Evolutionary conservation across 306 rosid species (phyloP).

Genomic region (Elaeagnus macrophylla): DNA sequence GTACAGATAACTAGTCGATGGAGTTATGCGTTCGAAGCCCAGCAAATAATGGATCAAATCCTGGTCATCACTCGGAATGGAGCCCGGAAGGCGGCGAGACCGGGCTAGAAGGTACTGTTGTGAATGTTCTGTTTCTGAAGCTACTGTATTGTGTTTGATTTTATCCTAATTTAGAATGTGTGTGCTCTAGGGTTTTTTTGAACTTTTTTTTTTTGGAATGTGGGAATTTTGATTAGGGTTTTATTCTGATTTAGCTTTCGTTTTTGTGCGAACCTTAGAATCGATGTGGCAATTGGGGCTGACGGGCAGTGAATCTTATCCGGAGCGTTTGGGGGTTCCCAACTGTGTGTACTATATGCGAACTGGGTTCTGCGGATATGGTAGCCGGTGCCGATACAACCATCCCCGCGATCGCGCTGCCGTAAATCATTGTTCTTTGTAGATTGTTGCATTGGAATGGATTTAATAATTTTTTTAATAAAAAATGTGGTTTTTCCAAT

Average conservation of each 20-base stretch:
- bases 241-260: conserved; percentile 15
- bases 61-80: conserved; percentile 56
- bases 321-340: conserved; percentile 67
- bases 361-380: conserved; percentile 80
- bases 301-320: conserved; percentile 50
- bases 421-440: conserved; percentile 34
- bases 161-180: background rate
- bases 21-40: conserved; percentile 60
- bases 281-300: conserved; percentile 75
- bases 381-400: conserved; percentile 71
- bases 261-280: conserved; percentile 32
- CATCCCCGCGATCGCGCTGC: conserved; percentile 88
- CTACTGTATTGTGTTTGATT: background rate
- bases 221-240: conserved; percentile 25
- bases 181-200: conserved; percentile 37
- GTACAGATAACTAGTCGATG: conserved; percentile 32
- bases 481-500: too few relatives aligned
- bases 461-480: conserved; percentile 9
- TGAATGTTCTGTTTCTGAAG: background rate
- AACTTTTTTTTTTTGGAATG: conserved; percentile 10
- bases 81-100: conserved; percentile 38
- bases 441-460: conserved; percentile 11
- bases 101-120: conserved; percentile 46
- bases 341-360: conserved; percentile 83
- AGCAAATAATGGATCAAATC: conserved; percentile 49